These are phyloP conservation scores for Zizania latifolia DNA, from an alignment of 176 grass and related monocot species.

Conservation along the genomic window DNA sequence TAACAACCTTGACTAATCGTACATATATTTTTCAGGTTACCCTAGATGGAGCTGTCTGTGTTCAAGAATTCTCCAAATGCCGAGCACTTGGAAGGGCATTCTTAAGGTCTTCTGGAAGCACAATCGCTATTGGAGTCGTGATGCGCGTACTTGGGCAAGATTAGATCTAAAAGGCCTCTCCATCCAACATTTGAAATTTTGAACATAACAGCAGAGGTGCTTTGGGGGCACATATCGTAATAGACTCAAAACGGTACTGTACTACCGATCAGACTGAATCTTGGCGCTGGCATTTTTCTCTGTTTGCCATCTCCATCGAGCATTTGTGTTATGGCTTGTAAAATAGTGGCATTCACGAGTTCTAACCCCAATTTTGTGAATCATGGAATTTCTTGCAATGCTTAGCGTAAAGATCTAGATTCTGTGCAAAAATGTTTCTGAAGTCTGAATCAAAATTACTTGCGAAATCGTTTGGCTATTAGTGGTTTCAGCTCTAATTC, in stretches of 20 bases:
- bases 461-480: no score
- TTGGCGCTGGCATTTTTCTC: constrained; percentile 32
- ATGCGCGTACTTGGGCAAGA: constrained; percentile 40
- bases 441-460: no score
- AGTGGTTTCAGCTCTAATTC: no score
- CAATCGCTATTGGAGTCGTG: constrained; percentile 74
- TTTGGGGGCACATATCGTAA: background rate
- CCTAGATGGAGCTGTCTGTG: constrained; percentile 60
- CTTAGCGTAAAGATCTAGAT: no score
- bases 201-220: background rate
- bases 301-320: constrained; percentile 1
- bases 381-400: background rate
- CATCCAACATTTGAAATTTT: background rate
- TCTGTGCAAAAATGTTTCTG: no score
- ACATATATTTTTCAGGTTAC: constrained; percentile 43
- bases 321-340: no score
- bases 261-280: background rate
- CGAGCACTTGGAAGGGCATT: constrained; percentile 74
- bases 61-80: constrained; percentile 78
- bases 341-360: constrained; percentile 5
- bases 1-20: no score
- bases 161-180: constrained; percentile 6
- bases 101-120: constrained; percentile 65
- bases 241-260: background rate
- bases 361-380: background rate